Percentiles rank a stretch among this genome's conserved stretches.
phyloP scores from a whole-genome alignment of 1,139 yeast genomes.

The Nadsonia commutata region DNA sequence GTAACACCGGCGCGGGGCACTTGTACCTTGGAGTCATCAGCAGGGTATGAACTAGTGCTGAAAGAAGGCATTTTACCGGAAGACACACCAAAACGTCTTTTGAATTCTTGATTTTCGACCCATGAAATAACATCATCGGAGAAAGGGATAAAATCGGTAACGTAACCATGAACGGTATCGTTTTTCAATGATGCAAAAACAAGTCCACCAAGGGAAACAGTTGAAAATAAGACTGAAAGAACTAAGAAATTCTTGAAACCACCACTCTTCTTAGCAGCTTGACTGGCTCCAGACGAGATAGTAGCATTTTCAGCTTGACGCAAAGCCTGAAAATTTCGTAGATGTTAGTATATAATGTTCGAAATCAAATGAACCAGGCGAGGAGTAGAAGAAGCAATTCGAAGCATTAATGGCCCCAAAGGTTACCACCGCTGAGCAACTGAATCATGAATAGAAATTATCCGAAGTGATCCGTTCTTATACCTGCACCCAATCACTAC shows the following conservation, averaged over 20 bases:
- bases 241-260: slow-evolving; percentile 20
- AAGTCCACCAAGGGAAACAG: slow-evolving; percentile 23
- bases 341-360: background rate
- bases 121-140: slow-evolving; percentile 38
- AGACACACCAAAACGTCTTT: slow-evolving; percentile 14
- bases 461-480: too few relatives aligned
- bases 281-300: background rate
- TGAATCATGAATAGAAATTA: too few relatives aligned
- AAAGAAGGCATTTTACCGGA: slow-evolving; percentile 8
- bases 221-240: slow-evolving; percentile 14
- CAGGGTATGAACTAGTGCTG: slow-evolving; percentile 23
- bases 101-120: slow-evolving; percentile 31
- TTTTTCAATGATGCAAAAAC: slow-evolving; percentile 23
- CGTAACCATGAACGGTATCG: slow-evolving; percentile 29
- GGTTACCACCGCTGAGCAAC: too few relatives aligned
- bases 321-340: background rate
- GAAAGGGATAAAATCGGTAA: slow-evolving; percentile 46
- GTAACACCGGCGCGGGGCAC: slow-evolving; percentile 31
- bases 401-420: too few relatives aligned
- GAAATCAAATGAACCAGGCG: too few relatives aligned
- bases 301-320: background rate
- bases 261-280: slow-evolving; percentile 13
- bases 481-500: too few relatives aligned
- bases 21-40: slow-evolving; percentile 23
- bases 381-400: too few relatives aligned